phyloP scores from a whole-genome alignment of 768 basidiomycete genomes.

The Pulveroboletus frians region DNA sequence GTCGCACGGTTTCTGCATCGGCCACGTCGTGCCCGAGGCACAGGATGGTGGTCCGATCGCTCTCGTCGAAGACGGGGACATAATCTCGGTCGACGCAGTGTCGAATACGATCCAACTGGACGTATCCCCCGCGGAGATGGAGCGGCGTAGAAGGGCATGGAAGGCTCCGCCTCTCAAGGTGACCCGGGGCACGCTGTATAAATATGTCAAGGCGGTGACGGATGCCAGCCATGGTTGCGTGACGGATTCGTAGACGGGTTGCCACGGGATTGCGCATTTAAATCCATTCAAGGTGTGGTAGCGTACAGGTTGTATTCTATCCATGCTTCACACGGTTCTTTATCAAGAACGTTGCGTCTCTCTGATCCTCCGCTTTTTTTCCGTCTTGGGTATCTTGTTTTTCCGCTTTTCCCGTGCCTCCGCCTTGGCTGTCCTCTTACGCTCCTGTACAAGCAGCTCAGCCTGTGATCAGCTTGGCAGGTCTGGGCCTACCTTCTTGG shows the following conservation, averaged over 20 bases:
- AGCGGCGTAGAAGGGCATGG: constrained; percentile 67
- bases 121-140: constrained; percentile 77
- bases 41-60: constrained; percentile 93
- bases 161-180: constrained; percentile 82
- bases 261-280: not conserved
- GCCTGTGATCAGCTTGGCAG: constrained; percentile 6
- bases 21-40: constrained; percentile 95
- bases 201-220: constrained; percentile 81
- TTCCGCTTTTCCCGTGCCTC: constrained; percentile 86
- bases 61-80: constrained; percentile 82
- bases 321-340: constrained; percentile 12
- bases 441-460: constrained; percentile 51
- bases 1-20: constrained; percentile 94
- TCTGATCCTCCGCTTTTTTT: constrained; percentile 86
- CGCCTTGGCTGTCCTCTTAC: constrained; percentile 85
- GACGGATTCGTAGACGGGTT: constrained; percentile 62
- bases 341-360: constrained; percentile 23
- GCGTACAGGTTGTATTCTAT: not conserved
- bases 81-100: constrained; percentile 83
- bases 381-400: constrained; percentile 91
- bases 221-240: constrained; percentile 94
- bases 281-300: constrained; percentile 4
- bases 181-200: constrained; percentile 76
- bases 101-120: constrained; percentile 77
- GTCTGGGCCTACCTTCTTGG: constrained; percentile 65